Evolutionary conservation across 345 rosid species (phyloP), one percentile per base, ranked within the genome.

Genomic region (Dipteronia dyeriana): DNA sequence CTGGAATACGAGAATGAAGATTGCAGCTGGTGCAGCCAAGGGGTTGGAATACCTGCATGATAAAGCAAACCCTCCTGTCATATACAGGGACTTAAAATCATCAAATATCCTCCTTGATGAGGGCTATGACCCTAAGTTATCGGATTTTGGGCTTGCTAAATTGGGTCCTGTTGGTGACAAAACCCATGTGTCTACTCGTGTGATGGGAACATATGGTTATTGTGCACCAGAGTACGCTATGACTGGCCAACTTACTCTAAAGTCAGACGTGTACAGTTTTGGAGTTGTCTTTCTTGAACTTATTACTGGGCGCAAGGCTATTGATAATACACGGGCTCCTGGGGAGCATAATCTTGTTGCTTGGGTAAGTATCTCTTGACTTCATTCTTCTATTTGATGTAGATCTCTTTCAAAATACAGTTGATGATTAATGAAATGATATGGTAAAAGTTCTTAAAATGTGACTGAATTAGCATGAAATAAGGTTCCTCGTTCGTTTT

Each of bases 211-310:
- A n/a, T 92, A 96, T 57, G 99, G 98, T 78, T 96, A 95, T 74
- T 95, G 99, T 88, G 99, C 99, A 41, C 99, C 99, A 0, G 99
- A 95, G 78, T 95, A 95, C 76, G 99, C 99, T 29, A 96, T 96
- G 99, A 96, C 99, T 0, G 99, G 99, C 38, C 99, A 96, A 56
- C 97, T 96, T 41, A 96, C 99, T 47, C 76, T 96, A 20, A 96
- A 96, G 77, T 96, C 98, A 2, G 99, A 96, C 87, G 98, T 94
- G 61, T 96, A 96, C 73, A 94, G 98, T 82, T 96, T 96, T 82
- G 98, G 99, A 70, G 99, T 96, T 67, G 99, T 96, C 79, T 92
- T 96, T 88, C 90, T 96, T 57, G 99, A 96, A 80, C 92, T 96
- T 63, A 96, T 96, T 75, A 96, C 98, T 0, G 99, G 99, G 64